Percentiles rank a stretch among this genome's conserved stretches.
phyloP scores from a whole-genome alignment of 495 filamentous ascomycete species.

The Chlorociboria aeruginascens region DNA sequence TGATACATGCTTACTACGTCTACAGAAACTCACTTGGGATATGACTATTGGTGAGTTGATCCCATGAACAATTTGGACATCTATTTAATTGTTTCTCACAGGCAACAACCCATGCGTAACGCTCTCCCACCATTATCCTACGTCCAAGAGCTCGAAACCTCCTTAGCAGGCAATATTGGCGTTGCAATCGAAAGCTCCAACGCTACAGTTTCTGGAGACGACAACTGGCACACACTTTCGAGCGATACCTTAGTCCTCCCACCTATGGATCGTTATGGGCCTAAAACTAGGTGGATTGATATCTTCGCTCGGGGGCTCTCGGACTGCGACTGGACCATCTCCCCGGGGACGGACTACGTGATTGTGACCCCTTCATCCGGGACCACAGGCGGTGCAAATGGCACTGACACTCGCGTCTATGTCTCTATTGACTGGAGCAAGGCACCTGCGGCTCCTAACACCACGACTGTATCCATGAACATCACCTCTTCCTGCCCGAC shows the following conservation, averaged over 20 bases:
- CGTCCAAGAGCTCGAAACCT: conserved; percentile 41
- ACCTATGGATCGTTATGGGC: conserved; percentile 51
- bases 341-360: conserved; percentile 41
- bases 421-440: conserved; percentile 50
- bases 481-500: conserved; percentile 35
- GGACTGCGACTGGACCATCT: conserved; percentile 43
- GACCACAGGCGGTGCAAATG: conserved; percentile 32
- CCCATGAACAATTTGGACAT: too few relatives aligned
- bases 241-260: conserved; percentile 42
- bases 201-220: conserved; percentile 54
- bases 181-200: conserved; percentile 53
- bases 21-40: conserved; percentile 40
- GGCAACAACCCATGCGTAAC: conserved; percentile 65
- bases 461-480: conserved; percentile 38
- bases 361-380: conserved; percentile 43
- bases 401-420: conserved; percentile 43
- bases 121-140: conserved; percentile 45
- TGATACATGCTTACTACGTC: not conserved
- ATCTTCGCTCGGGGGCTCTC: conserved; percentile 51
- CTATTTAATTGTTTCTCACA: conserved; percentile 24
- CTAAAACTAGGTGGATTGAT: conserved; percentile 48
- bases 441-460: conserved; percentile 36
- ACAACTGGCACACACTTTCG: conserved; percentile 49
- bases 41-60: conserved; percentile 14
- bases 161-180: conserved; percentile 51